Conservation (phyloP, 2,329 filamentous ascomycete genomes). For the Colletotrichum sp. region DNA sequence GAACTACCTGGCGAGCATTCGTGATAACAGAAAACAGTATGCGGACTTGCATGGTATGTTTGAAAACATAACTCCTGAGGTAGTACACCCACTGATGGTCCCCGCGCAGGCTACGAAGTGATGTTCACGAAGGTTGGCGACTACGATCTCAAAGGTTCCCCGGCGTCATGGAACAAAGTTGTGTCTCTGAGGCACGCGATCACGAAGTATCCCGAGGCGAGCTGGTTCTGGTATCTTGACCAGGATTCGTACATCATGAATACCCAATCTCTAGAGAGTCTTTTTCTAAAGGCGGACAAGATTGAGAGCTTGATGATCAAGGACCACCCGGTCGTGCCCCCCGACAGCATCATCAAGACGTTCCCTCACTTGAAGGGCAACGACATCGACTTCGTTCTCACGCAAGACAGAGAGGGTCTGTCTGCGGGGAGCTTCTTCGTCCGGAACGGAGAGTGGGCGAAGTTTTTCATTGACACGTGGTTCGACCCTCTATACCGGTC, state of each 20-base stretch:
- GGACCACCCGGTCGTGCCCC: constrained; percentile 86
- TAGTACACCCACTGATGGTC: constrained; percentile 16
- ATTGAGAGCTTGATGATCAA: constrained; percentile 84
- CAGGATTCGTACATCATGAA: constrained; percentile 90
- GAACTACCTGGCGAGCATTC: constrained; percentile 74
- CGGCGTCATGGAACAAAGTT: constrained; percentile 76
- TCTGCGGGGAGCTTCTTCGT: constrained; percentile 80
- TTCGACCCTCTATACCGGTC: constrained; percentile 91
- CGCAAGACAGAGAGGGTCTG: constrained; percentile 84
- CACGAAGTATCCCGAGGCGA: constrained; percentile 75
- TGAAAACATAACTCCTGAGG: not conserved
- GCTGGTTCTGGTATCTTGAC: constrained; percentile 88
- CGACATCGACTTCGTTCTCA: constrained; percentile 81
- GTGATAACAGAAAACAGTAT: constrained; percentile 84
- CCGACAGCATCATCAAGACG: constrained; percentile 96
- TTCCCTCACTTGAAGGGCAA: constrained; percentile 81
- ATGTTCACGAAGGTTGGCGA: constrained; percentile 81
- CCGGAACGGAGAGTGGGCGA: constrained; percentile 85
- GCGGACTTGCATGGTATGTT: constrained; percentile 81
- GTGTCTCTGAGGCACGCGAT: constrained; percentile 90
- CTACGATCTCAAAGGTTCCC: constrained; percentile 71
- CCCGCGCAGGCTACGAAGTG: constrained; percentile 74
- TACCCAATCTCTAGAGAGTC: constrained; percentile 70
- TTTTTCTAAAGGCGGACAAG: constrained; percentile 70
- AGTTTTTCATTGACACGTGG: constrained; percentile 94